Evolutionary conservation across 2,329 filamentous ascomycete species (phyloP).

Genomic region (Pseudogymnoascus pannorum): DNA sequence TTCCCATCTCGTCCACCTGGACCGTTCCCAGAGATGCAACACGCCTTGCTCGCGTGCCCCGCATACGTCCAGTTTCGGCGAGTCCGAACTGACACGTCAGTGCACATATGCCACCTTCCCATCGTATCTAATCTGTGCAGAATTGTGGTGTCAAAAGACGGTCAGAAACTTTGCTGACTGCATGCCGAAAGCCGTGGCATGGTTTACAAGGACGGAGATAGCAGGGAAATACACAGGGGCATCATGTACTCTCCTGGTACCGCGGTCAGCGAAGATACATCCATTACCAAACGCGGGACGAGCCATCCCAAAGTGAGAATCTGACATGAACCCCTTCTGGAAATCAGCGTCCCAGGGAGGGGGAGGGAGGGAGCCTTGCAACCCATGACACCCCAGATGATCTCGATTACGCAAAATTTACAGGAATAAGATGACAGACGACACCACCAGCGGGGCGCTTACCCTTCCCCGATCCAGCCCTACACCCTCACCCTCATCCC

Average conservation of each 20-base stretch:
- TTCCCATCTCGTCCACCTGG: not conserved
- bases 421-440: not conserved
- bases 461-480: not conserved
- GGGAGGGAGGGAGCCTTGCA: not conserved
- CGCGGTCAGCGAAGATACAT: not conserved
- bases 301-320: not conserved
- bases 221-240: not conserved
- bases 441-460: not conserved
- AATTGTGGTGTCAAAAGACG: not conserved
- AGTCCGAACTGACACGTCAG: conserved; percentile 4
- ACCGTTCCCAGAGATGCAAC: not conserved
- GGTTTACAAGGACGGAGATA: not conserved
- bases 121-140: not conserved
- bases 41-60: conserved; percentile 2
- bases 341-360: not conserved
- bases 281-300: not conserved
- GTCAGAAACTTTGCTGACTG: not conserved
- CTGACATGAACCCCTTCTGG: not conserved
- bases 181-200: not conserved
- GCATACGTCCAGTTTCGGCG: not conserved
- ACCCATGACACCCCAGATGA: not conserved
- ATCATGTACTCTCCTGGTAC: not conserved
- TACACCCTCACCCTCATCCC: not conserved
- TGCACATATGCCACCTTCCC: not conserved
- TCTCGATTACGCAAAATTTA: not conserved